Percentiles rank a stretch among this genome's conserved stretches.
Conservation (phyloP, 257 asterid species). For the Solanum rostratum region DNA sequence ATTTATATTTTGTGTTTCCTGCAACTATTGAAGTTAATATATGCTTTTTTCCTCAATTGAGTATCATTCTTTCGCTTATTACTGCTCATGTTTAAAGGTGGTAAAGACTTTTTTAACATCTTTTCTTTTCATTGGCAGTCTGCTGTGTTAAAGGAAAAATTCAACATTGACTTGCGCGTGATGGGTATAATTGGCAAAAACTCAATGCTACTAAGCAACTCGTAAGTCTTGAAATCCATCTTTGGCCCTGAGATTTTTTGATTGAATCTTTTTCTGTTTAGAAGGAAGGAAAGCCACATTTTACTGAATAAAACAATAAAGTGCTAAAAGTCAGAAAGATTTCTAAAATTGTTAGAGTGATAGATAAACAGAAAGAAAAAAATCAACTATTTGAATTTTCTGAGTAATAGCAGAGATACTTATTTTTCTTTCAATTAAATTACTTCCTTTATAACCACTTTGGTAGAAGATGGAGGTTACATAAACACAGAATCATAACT, state of each 20-base stretch:
- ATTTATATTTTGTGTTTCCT: background rate
- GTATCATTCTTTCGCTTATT: background rate
- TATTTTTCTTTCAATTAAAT: background rate
- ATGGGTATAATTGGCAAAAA: slow-evolving; percentile 78
- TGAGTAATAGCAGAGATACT: background rate
- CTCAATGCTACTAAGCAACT: slow-evolving; percentile 64
- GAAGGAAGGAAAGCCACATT: background rate
- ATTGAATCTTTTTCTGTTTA: background rate
- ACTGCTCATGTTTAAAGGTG: background rate
- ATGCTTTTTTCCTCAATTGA: background rate
- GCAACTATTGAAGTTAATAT: background rate
- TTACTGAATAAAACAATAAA: background rate
- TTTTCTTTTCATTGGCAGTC: slow-evolving; percentile 41
- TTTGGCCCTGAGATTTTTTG: background rate
- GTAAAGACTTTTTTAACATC: background rate
- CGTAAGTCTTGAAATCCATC: slow-evolving; percentile 34
- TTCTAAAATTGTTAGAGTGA: background rate
- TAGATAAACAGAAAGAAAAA: background rate
- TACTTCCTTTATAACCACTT: background rate
- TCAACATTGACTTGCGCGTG: slow-evolving; percentile 89
- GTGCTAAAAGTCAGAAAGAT: background rate
- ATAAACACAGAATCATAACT: background rate
- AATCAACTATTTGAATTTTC: background rate
- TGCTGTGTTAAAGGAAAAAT: slow-evolving; percentile 84
- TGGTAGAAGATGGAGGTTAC: background rate